Evolutionary conservation across 495 filamentous ascomycete species (phyloP).

Genomic region (Hapsidospora chrysogenum): DNA sequence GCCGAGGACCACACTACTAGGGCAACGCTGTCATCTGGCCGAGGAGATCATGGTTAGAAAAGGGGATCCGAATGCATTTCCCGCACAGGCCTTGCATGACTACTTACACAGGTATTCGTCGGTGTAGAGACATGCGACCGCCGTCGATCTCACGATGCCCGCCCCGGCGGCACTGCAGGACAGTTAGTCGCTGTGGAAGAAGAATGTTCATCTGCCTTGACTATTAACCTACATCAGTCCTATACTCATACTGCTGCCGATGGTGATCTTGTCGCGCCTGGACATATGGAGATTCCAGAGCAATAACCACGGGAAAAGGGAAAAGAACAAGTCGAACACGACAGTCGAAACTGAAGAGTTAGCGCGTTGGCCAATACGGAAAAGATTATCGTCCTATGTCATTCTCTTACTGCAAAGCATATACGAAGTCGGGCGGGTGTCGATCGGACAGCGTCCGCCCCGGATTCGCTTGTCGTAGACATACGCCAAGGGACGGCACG

Average conservation of each 20-base stretch:
- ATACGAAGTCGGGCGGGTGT: slow-evolving; percentile 9
- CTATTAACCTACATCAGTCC: slow-evolving; percentile 18
- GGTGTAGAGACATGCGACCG: background rate
- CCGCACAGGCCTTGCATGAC: too few relatives aligned
- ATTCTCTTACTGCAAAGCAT: slow-evolving; percentile 6
- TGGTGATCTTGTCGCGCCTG: slow-evolving; percentile 13
- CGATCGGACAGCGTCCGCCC: slow-evolving; percentile 7
- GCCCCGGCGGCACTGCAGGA: background rate
- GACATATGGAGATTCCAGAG: slow-evolving; percentile 15
- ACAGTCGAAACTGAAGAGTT: slow-evolving; percentile 15
- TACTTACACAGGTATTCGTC: background rate
- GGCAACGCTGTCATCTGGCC: background rate
- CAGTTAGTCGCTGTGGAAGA: too few relatives aligned
- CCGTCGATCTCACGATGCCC: background rate
- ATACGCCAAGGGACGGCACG: slow-evolving; percentile 7
- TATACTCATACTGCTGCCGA: slow-evolving; percentile 14
- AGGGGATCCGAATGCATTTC: too few relatives aligned
- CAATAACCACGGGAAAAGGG: slow-evolving; percentile 16
- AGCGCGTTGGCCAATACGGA: too few relatives aligned
- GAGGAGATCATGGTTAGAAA: too few relatives aligned
- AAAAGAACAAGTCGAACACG: slow-evolving; percentile 16
- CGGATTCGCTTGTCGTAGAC: slow-evolving; percentile 6
- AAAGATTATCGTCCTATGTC: too few relatives aligned
- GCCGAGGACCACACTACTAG: slow-evolving; percentile 2
- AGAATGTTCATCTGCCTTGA: too few relatives aligned